Conservation (phyloP, 2,329 filamentous ascomycete species). For the Hirsutella rhossiliensis region DNA sequence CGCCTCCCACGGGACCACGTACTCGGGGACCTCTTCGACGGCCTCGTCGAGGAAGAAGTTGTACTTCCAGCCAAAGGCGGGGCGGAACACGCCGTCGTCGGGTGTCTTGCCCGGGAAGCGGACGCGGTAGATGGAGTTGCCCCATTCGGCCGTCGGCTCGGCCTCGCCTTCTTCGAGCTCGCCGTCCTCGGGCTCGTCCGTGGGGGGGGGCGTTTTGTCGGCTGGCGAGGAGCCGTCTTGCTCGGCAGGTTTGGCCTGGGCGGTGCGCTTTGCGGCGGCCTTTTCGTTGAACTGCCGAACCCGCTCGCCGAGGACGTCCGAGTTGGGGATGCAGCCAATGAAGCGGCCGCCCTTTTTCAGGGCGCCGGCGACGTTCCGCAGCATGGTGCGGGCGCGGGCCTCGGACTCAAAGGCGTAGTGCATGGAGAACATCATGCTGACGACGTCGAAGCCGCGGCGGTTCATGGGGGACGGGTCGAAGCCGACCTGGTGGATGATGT, state of each 20-base stretch:
- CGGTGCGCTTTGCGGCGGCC: slow-evolving; percentile 17
- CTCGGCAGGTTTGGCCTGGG: slow-evolving; percentile 12
- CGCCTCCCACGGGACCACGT: slow-evolving; percentile 95
- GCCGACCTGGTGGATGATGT: slow-evolving; percentile 74
- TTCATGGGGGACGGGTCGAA: slow-evolving; percentile 67
- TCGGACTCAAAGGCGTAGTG: slow-evolving; percentile 97
- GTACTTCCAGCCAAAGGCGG: slow-evolving; percentile 96
- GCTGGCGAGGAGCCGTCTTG: slow-evolving; percentile 11
- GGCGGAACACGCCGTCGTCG: slow-evolving; percentile 79
- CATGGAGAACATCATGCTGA: slow-evolving; percentile 99
- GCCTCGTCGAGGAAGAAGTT: slow-evolving; percentile 93
- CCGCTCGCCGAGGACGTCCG: slow-evolving; percentile 70
- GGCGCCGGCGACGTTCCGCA: slow-evolving; percentile 80
- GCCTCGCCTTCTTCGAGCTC: slow-evolving; percentile 48
- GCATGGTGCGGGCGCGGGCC: slow-evolving; percentile 79
- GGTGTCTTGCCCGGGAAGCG: slow-evolving; percentile 77
- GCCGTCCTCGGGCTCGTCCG: slow-evolving; percentile 23
- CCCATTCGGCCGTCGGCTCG: slow-evolving; percentile 66
- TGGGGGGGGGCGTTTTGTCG: slow-evolving; percentile 5
- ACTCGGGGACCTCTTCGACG: slow-evolving; percentile 92
- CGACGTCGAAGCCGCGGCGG: slow-evolving; percentile 82
- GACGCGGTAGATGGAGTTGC: slow-evolving; percentile 86
- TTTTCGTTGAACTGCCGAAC: slow-evolving; percentile 66
- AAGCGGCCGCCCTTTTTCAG: slow-evolving; percentile 92
- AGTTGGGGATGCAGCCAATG: slow-evolving; percentile 94